phyloP scores from a whole-genome alignment of 176 grass and related monocot genomes.

The Paspalum notatum region DNA sequence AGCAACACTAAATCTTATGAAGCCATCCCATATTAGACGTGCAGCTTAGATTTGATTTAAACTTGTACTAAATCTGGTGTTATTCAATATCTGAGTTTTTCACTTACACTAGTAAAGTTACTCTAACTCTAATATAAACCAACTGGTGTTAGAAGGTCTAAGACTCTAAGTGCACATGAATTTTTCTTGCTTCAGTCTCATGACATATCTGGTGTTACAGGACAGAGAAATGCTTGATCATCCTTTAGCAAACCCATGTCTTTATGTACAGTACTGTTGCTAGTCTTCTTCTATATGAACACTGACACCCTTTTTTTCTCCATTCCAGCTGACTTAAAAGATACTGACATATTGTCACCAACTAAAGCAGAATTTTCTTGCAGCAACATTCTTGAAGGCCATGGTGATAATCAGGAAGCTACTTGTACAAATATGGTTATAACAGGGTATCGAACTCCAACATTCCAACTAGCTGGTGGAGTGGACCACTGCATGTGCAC shows the following conservation, averaged over 20 bases:
- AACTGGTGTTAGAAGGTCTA: neutral
- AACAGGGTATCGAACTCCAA: too few species aligned
- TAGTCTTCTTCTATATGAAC: neutral
- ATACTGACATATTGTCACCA: neutral
- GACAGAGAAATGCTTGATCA: neutral
- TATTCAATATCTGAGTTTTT: neutral
- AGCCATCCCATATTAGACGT: neutral
- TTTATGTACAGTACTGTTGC: neutral
- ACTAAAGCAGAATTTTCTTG: too few species aligned
- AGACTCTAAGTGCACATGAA: neutral
- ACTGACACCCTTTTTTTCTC: neutral
- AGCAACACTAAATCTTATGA: too few species aligned
- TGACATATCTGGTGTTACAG: neutral
- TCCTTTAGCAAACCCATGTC: too few species aligned
- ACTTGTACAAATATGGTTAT: too few species aligned
- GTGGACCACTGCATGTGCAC: too few species aligned
- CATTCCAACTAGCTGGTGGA: too few species aligned
- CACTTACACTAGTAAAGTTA: neutral
- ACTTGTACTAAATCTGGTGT: neutral
- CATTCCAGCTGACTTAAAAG: conserved; percentile 19
- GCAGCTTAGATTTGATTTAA: neutral
- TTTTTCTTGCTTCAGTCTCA: neutral
- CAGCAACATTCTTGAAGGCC: too few species aligned
- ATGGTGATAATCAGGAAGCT: too few species aligned
- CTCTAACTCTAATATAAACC: neutral